These are phyloP conservation scores for Ettlia oleoabundans DNA, from an alignment of 139 green algal species.

Conservation along the genomic window DNA sequence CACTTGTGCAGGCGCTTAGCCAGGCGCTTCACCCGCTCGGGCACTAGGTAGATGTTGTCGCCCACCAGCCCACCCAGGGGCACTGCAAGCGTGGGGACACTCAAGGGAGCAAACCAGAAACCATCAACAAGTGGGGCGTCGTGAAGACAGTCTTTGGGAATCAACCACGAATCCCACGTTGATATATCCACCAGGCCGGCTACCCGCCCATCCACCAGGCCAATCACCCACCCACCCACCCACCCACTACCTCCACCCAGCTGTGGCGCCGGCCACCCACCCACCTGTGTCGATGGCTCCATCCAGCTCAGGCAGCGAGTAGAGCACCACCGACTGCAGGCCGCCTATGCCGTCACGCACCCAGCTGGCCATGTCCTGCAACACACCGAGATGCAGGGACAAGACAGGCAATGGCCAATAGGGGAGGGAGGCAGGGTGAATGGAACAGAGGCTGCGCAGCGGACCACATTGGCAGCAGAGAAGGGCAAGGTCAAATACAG, in stretches of 20 bases:
- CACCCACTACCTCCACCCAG: neutral
- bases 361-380: constrained; percentile 85
- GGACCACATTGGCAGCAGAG: too few species aligned
- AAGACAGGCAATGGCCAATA: too few species aligned
- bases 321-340: constrained; percentile 96
- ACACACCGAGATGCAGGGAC: neutral
- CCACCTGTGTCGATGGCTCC: constrained; percentile 93
- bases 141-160: neutral
- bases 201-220: neutral
- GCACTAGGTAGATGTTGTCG: constrained; percentile 93
- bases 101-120: neutral
- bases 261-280: neutral
- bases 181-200: too few species aligned
- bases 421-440: too few species aligned
- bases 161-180: neutral
- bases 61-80: constrained; percentile 87
- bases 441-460: too few species aligned
- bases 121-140: neutral
- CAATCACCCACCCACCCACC: constrained; percentile 44
- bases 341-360: constrained; percentile 76
- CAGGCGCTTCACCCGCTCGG: constrained; percentile 82
- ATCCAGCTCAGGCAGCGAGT: constrained; percentile 96
- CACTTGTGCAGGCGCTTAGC: constrained; percentile 78
- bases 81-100: neutral
- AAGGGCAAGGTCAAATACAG: too few species aligned